Evolutionary conservation across 2,329 filamentous ascomycete species (phyloP).

Genomic region (Lomentospora prolificans): DNA sequence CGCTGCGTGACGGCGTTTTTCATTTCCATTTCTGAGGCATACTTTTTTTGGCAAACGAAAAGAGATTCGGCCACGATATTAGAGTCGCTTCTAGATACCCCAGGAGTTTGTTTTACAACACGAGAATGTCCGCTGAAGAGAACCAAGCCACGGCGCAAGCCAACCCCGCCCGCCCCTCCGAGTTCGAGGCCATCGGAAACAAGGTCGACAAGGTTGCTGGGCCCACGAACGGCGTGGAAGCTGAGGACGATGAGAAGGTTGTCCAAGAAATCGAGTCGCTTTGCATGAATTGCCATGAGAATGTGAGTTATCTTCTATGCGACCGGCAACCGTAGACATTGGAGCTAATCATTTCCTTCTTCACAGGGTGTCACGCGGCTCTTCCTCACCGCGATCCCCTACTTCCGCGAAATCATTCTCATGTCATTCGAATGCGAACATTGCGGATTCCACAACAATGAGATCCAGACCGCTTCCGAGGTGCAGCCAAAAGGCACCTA

Average conservation of each 20-base stretch:
- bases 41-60: no score
- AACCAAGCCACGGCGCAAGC: slow-evolving; percentile 23
- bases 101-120: neutral
- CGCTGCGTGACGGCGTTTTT: neutral
- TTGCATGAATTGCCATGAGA: slow-evolving; percentile 78
- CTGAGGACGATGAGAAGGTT: slow-evolving; percentile 39
- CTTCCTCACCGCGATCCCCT: slow-evolving; percentile 85
- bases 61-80: neutral
- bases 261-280: slow-evolving; percentile 67
- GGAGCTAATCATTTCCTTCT: slow-evolving; percentile 12
- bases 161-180: slow-evolving; percentile 34
- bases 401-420: slow-evolving; percentile 94
- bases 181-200: slow-evolving; percentile 54
- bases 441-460: slow-evolving; percentile 83
- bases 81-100: neutral
- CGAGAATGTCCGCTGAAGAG: slow-evolving; percentile 31
- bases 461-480: slow-evolving; percentile 83
- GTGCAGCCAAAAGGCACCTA: slow-evolving; percentile 83
- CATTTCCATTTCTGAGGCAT: neutral
- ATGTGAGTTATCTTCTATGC: slow-evolving; percentile 38
- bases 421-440: slow-evolving; percentile 94
- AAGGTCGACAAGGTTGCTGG: slow-evolving; percentile 45
- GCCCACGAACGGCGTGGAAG: slow-evolving; percentile 19
- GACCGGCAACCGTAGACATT: neutral
- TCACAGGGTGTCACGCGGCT: slow-evolving; percentile 70